Percentiles rank a stretch among this genome's conserved stretches.
Conservation (phyloP, 2,329 filamentous ascomycete species). For the Aspergillaceae sp. region DNA sequence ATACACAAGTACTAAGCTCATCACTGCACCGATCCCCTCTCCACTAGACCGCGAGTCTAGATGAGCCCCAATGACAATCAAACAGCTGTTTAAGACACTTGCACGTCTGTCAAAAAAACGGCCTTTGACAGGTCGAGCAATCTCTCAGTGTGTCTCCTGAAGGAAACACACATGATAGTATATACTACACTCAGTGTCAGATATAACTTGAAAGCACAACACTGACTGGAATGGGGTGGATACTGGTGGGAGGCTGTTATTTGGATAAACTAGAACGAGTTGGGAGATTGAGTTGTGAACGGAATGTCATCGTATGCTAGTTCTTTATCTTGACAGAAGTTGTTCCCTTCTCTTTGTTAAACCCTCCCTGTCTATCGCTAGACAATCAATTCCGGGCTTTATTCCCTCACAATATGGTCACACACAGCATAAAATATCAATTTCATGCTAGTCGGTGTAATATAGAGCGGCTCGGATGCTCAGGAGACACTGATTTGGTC, state of each 20-base stretch:
- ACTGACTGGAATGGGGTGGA: neutral
- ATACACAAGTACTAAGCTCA: too few species aligned
- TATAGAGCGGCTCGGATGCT: conserved; percentile 7
- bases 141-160: too few species aligned
- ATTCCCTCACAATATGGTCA: neutral
- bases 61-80: too few species aligned
- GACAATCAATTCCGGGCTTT: neutral
- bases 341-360: neutral
- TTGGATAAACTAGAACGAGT: neutral
- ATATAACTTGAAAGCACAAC: neutral
- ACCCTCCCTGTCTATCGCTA: neutral
- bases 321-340: neutral
- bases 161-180: too few species aligned
- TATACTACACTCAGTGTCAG: too few species aligned
- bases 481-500: conserved; percentile 4
- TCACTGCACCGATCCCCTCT: too few species aligned
- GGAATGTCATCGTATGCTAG: neutral
- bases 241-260: neutral
- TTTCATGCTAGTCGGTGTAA: neutral
- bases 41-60: too few species aligned
- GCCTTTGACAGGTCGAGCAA: too few species aligned
- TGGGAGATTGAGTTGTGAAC: neutral
- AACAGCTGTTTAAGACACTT: too few species aligned
- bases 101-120: too few species aligned
- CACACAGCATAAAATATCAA: neutral